Evolutionary conservation across 345 rosid species (phyloP), one percentile per base, ranked within the genome.

Genomic region (Lagerstroemia speciosa): DNA sequence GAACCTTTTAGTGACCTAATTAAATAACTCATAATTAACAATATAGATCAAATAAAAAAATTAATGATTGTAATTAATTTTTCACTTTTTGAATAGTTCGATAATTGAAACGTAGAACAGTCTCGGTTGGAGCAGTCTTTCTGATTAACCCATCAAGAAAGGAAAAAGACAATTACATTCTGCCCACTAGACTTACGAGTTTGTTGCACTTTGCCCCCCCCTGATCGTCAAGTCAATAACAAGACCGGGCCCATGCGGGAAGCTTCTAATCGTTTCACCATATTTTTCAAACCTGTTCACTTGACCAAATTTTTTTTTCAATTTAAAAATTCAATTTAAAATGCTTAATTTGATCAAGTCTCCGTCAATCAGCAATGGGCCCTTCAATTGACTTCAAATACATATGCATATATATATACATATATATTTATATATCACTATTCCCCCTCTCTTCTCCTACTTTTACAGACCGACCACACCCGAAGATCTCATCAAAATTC

Each of bases 241-340:
- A 46, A 66, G 69, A 66, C 14, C 8, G 3, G 69, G 34, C 8
- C 69, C 37, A 45, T 53, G 26, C 29, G 14, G 24, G 69, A 66
- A 66, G 69, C 32, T 67, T 67, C 69, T 50, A 32, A 37, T 37
- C 29, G 3, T 0, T n/a, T 67, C 31, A 31, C 19, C 38, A 0
- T 67, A 19, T n/a, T 50, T 33, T 20, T 67, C 69, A 67, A 67
- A 48, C 31, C 69, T 50, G 30, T 52, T 32, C 1, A 27, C 41
- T 67, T 14, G 69, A 67, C 62, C 61, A 6, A 36, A 53, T 30
- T 20, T 31, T 36, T 27, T 22, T 53, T 9, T 26, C 10, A 26
- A 6, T 19, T 53, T n/a, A 8, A 53, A 6, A n/a, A 3, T 53
- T 53, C 8, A 53, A 53, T 53, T 53, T 53, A n/a, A n/a, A n/a